Evolutionary conservation across 305 asterid genomes (phyloP).

Genomic region (Fraxinus paxiana): DNA sequence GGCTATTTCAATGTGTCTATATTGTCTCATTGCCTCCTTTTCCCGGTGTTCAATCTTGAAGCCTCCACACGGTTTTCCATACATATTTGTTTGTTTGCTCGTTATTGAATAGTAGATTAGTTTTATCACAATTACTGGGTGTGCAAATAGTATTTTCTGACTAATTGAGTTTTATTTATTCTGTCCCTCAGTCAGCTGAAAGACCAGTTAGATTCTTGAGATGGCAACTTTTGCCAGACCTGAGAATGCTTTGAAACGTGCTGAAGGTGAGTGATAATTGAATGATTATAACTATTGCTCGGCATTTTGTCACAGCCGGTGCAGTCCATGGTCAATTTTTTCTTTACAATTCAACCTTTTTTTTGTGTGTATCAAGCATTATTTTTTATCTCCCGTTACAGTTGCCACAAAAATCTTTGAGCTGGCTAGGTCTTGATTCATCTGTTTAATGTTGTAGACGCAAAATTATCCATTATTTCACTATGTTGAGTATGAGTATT

Average conservation of each 20-base stretch:
- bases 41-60: not conserved
- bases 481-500: not conserved
- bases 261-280: slow-evolving; percentile 61
- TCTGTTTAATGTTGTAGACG: not conserved
- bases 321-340: not conserved
- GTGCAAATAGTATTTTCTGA: not conserved
- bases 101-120: not conserved
- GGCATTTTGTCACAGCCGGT: not conserved
- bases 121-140: not conserved
- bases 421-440: not conserved
- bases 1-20: not conserved
- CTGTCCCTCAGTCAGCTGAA: slow-evolving; percentile 19
- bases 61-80: not conserved
- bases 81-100: not conserved
- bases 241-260: slow-evolving; percentile 93
- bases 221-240: slow-evolving; percentile 94
- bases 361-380: not conserved
- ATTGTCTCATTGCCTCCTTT: not conserved
- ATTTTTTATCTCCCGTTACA: not conserved
- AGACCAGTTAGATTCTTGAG: slow-evolving; percentile 13
- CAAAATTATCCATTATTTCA: not conserved
- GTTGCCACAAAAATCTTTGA: not conserved
- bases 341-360: not conserved
- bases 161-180: not conserved
- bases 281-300: not conserved